Evolutionary conservation across 352 stramenopile genomes (phyloP), one percentile per base, ranked within the genome.

Genomic region (Lagenidium sp.): DNA sequence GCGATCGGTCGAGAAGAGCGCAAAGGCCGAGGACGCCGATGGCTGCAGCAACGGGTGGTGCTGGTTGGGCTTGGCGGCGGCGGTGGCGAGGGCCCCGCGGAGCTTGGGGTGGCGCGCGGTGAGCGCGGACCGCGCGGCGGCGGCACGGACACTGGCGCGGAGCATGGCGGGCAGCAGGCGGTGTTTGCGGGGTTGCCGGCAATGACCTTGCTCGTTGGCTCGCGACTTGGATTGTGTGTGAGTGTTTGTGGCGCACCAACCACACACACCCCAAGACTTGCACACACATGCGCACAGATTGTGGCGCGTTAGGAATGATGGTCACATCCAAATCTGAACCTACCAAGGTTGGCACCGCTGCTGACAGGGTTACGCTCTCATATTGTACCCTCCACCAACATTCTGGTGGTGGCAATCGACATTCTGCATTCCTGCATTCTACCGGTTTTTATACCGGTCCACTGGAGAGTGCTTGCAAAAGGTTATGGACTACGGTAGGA

Each of bases 111-210:
- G 21, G 42, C 38, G 16, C 40, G 44, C 19, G 53, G n/a, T n/a
- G n/a, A n/a, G n/a, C n/a, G n/a, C n/a, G n/a, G n/a, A n/a, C n/a
- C n/a, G n/a, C n/a, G n/a, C 36, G 6, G 6, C n/a, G 36, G 36
- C 24, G 6, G 36, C 36, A 11, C 47, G 53, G 42, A 62, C 37
- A 34, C 53, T 41, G 42, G 53, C 43, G 47, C 53, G 53, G 41
- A 62, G 47, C 53, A 62, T 62, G 2, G 34, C 1, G 23, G 21
- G 5, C 12, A 3, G 6, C 23, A 22, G 29, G 24, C 10, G 6
- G 23, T 31, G 21, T 30, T n/a, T n/a, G n/a, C n/a, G n/a, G n/a
- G n/a, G n/a, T n/a, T n/a, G n/a, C n/a, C n/a, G n/a, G n/a, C n/a
- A n/a, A n/a, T n/a, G n/a, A n/a, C n/a, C n/a, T n/a, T n/a, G n/a